phyloP scores from a whole-genome alignment of 164 flowering plant species.

The Vitis rupestris region DNA sequence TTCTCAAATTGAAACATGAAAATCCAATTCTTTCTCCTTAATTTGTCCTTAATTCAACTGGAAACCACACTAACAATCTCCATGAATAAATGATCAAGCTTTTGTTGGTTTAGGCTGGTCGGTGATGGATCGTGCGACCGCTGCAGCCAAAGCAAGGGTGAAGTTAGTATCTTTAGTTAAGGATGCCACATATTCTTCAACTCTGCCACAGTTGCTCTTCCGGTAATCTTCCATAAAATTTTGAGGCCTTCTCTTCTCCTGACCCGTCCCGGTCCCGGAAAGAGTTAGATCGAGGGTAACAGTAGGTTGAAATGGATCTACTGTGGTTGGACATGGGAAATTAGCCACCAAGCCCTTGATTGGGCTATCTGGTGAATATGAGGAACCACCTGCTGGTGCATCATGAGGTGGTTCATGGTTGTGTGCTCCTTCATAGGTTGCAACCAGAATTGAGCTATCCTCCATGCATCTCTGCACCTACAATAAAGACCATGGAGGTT shows the following conservation, averaged over 20 bases:
- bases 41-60: no score
- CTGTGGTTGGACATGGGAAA: slow-evolving; percentile 2
- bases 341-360: background rate
- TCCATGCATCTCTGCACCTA: slow-evolving; percentile 55
- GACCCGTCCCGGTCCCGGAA: slow-evolving; percentile 1
- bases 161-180: slow-evolving; percentile 45
- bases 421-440: slow-evolving; percentile 65
- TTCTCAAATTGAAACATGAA: no score
- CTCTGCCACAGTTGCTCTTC: background rate
- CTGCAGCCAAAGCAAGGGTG: slow-evolving; percentile 40
- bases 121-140: slow-evolving; percentile 30
- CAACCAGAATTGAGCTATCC: slow-evolving; percentile 39
- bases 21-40: no score
- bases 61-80: no score
- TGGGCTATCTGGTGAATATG: slow-evolving; percentile 2
- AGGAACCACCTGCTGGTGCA: background rate
- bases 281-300: slow-evolving; percentile 25
- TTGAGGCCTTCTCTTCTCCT: background rate
- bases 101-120: background rate
- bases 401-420: slow-evolving; percentile 26
- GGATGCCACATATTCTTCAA: slow-evolving; percentile 36
- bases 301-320: slow-evolving; percentile 8
- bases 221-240: background rate
- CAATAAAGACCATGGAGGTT: background rate
- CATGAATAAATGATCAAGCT: slow-evolving; percentile 8